Evolutionary conservation across 768 basidiomycete species (phyloP), one percentile per base, ranked within the genome.

Genomic region (Dendrothele bispora): DNA sequence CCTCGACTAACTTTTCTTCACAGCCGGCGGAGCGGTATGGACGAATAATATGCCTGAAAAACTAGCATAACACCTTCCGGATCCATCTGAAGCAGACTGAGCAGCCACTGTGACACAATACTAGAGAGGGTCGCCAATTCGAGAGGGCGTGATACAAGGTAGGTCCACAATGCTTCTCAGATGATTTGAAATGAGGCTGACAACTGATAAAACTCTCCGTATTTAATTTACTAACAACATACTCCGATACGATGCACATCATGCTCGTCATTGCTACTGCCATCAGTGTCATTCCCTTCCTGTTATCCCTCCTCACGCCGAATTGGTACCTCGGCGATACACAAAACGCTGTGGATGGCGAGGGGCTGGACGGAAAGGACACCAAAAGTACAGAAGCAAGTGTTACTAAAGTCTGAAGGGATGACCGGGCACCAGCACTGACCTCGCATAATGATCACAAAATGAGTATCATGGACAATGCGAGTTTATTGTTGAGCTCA

Each of bases 21-120:
- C n/a, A n/a, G n/a, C n/a, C n/a, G n/a, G n/a, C n/a, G 82, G 81
- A 5, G 77, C 78, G 28, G 78, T 86, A 51, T 86, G 83, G 82
- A 75, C 78, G 2, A 75, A 75, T 55, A 65, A 72, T 32, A 88
- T 90, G 86, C 89, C 88, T 11, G 60, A 44, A 0, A 74, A 79
- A 42, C 75, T 91, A 24, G 74, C 68, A 1, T 56, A 72, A 43
- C 66, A 84, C 59, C 73, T 90, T 3, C 78, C 83, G 0, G 70
- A 67, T 54, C 52, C 82, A 30, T 58, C 70, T 2, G 66, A 72
- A 53, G 65, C 62, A 1, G 62, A 77, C 8, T 70, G 75, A 5
- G 67, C 69, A 0, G 59, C 62, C 28, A 61, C 62, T n/a, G 84
- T 80, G 17, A 68, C 73, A 3, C 52, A 66, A 7, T 73, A 71